These are phyloP conservation scores for Sphaerulina vaccinii DNA, from an alignment of 2,329 filamentous ascomycete species.

Conservation along the genomic window DNA sequence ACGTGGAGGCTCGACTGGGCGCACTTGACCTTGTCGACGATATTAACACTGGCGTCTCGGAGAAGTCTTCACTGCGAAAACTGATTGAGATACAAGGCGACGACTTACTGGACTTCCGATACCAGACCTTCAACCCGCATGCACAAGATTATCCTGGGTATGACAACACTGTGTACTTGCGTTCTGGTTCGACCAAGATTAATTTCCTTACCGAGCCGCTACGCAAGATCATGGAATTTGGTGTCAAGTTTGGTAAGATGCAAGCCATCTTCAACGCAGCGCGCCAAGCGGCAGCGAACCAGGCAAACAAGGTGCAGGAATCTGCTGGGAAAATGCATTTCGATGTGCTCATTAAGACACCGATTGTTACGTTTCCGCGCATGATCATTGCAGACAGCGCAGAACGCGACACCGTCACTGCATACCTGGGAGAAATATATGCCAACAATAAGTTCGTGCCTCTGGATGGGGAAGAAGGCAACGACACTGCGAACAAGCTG, in stretches of 20 bases:
- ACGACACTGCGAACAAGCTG: constrained; percentile 81
- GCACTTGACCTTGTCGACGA: constrained; percentile 89
- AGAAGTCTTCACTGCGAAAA: constrained; percentile 76
- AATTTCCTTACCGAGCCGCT: constrained; percentile 98
- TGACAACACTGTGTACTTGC: constrained; percentile 84
- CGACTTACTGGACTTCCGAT: constrained; percentile 93
- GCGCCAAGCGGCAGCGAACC: constrained; percentile 86
- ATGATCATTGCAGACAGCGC: constrained; percentile 67
- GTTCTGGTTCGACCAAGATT: constrained; percentile 91
- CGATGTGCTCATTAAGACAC: constrained; percentile 88
- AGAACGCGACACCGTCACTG: constrained; percentile 79
- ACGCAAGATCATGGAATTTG: constrained; percentile 94
- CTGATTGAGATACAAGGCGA: constrained; percentile 94
- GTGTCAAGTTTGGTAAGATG: constrained; percentile 99
- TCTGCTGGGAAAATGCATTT: constrained; percentile 89
- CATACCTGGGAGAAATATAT: constrained; percentile 95
- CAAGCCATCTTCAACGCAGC: constrained; percentile 98
- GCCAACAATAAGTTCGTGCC: constrained; percentile 89
- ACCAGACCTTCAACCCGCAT: constrained; percentile 85
- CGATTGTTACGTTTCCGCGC: constrained; percentile 91
- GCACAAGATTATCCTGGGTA: constrained; percentile 85
- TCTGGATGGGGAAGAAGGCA: constrained; percentile 71
- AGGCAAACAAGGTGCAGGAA: constrained; percentile 90
- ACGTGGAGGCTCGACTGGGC: constrained; percentile 80
- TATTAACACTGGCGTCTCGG: constrained; percentile 83